Conservation (phyloP, 2,329 filamentous ascomycete species). For the Aspergillus aculeatus region DNA sequence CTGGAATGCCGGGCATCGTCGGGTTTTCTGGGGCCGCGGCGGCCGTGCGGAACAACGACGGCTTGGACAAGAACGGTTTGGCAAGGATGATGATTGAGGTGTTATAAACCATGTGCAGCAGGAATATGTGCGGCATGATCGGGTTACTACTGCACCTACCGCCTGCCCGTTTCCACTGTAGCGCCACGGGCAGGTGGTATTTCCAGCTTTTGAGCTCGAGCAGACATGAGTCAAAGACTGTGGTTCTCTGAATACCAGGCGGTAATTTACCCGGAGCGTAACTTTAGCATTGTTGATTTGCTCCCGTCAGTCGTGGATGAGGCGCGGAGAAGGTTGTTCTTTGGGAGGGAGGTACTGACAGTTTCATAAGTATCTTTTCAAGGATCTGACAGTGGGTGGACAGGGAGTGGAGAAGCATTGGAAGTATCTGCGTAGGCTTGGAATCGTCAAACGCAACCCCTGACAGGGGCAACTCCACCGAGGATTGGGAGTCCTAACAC, state of each 20-base stretch:
- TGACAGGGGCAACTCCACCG: too few species aligned
- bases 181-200: slow-evolving; percentile 33
- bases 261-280: slow-evolving; percentile 32
- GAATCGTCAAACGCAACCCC: too few species aligned
- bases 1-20: neutral
- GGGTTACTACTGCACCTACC: neutral
- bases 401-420: neutral
- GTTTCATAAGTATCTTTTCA: slow-evolving; percentile 31
- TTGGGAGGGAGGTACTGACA: slow-evolving; percentile 21
- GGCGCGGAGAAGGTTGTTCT: neutral
- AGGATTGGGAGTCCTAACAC: too few species aligned
- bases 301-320: too few species aligned
- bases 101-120: slow-evolving; percentile 37
- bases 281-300: slow-evolving; percentile 11
- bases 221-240: slow-evolving; percentile 33
- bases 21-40: too few species aligned
- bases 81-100: slow-evolving; percentile 34
- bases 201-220: slow-evolving; percentile 37
- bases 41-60: neutral
- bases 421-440: neutral
- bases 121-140: slow-evolving; percentile 31
- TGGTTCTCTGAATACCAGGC: slow-evolving; percentile 18
- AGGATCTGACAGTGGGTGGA: slow-evolving; percentile 25
- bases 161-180: slow-evolving; percentile 26
- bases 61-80: slow-evolving; percentile 26